Base-by-base conservation (phyloP, 306 rosid genomes). In the Betula pendula region DNA sequence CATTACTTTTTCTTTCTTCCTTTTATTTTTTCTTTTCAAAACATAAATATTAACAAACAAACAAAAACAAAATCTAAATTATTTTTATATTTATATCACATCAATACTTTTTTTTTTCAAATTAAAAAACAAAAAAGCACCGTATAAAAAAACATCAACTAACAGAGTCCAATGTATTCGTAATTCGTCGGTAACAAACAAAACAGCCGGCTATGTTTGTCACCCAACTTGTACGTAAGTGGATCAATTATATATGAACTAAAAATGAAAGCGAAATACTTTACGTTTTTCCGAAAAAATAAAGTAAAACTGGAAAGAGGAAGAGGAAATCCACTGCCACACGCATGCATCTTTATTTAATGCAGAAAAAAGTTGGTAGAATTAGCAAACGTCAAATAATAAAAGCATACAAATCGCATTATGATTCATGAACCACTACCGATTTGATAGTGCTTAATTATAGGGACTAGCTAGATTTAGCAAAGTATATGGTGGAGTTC, bases 281-380 rank as follows among this genome's bases (percentile, higher is more conserved):
- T 42, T 11, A 6, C 3, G 42, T 10, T 42, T 35, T 20, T 19
- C n/a, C n/a, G 0, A 44, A 44, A 43, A 68, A 10, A 68, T 20
- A 67, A 40, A 40, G 22, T 42, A 24, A 68, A 22, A 42, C 13
- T 68, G 22, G 53, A 45, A 68, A 12, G 47, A 65, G 24, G 25
- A 65, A 20, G 70, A 65, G 48, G 70, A 65, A 65, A 38, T 11
- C 48, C 48, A 38, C 70, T 35, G 38, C 70, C 38, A 43, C 70
- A 20, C 7, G 3, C 19, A 17, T 38, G 22, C 17, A 2, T 7
- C 11, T 65, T 35, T 35, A 31, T 65, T 35, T 38, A 65, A 65
- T 38, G 27, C 70, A 65, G 45, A 65, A 65, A 29, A 56, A 65
- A 19, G 48, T 65, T 35, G n/a, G n/a, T n/a, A n/a, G n/a, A n/a